Conservation (phyloP, 768 basidiomycete species). For the Termitomyces sp. region DNA sequence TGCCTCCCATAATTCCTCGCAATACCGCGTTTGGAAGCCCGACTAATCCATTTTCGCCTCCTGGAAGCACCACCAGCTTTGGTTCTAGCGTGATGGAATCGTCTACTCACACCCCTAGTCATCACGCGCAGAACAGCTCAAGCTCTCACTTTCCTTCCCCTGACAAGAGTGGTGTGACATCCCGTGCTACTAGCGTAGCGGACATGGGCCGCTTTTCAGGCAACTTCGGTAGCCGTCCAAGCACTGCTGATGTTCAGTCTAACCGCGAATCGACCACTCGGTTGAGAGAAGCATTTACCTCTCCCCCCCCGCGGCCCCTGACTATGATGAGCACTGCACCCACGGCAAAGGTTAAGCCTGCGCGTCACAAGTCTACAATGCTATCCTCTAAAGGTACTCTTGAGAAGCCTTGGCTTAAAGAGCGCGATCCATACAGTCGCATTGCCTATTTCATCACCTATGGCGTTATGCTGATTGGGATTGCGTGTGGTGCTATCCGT, state of each 20-base stretch:
- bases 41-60: slow-evolving; percentile 48
- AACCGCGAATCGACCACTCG: slow-evolving; percentile 32
- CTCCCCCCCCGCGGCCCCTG: slow-evolving; percentile 51
- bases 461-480: slow-evolving; percentile 48
- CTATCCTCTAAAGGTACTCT: slow-evolving; percentile 25
- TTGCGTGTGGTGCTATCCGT: slow-evolving; percentile 44
- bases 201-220: slow-evolving; percentile 37
- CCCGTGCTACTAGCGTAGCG: slow-evolving; percentile 32
- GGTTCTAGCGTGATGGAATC: slow-evolving; percentile 27
- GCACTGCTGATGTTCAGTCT: slow-evolving; percentile 24
- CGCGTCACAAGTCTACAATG: slow-evolving; percentile 49
- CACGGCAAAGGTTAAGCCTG: slow-evolving; percentile 34
- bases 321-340: slow-evolving; percentile 50
- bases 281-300: slow-evolving; percentile 51
- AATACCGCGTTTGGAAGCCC: slow-evolving; percentile 26
- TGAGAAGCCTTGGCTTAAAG: slow-evolving; percentile 62
- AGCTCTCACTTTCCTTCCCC: slow-evolving; percentile 26
- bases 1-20: slow-evolving; percentile 38
- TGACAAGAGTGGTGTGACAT: slow-evolving; percentile 33
- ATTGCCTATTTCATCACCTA: slow-evolving; percentile 65
- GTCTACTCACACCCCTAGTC: slow-evolving; percentile 19
- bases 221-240: slow-evolving; percentile 31
- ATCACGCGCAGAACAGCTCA: slow-evolving; percentile 13
- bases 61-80: slow-evolving; percentile 41
- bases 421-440: slow-evolving; percentile 49